phyloP scores from a whole-genome alignment of 2,329 filamentous ascomycete genomes.

The Chaetomiaceae sp. region DNA sequence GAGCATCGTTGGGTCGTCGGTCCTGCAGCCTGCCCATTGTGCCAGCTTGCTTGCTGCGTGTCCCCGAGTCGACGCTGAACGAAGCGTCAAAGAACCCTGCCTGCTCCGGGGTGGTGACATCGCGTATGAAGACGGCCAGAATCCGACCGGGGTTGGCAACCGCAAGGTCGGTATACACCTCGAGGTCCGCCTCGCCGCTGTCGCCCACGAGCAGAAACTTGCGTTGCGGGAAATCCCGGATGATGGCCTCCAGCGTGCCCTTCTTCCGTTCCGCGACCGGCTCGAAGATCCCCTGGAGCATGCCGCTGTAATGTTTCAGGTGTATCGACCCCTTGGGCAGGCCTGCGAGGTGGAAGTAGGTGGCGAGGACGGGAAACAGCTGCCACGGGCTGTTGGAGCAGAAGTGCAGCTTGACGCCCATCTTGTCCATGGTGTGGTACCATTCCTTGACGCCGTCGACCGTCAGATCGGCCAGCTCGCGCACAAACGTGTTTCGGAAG shows the following conservation, averaged over 20 bases:
- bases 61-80: slow-evolving; percentile 7
- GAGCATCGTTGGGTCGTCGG: slow-evolving; percentile 18
- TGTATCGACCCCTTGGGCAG: slow-evolving; percentile 87
- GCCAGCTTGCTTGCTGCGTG: slow-evolving; percentile 12
- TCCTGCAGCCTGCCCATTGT: slow-evolving; percentile 14
- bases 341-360: slow-evolving; percentile 73
- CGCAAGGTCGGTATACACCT: slow-evolving; percentile 94
- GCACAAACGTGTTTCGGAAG: slow-evolving; percentile 91
- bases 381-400: slow-evolving; percentile 99
- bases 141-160: slow-evolving; percentile 76
- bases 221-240: slow-evolving; percentile 82
- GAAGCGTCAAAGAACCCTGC: slow-evolving; percentile 67
- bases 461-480: slow-evolving; percentile 72
- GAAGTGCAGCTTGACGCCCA: slow-evolving; percentile 89
- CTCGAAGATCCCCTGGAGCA: slow-evolving; percentile 97
- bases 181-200: slow-evolving; percentile 92
- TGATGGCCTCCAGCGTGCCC: slow-evolving; percentile 74
- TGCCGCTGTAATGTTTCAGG: slow-evolving; percentile 91
- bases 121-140: slow-evolving; percentile 84
- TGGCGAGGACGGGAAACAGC: slow-evolving; percentile 80
- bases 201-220: slow-evolving; percentile 91
- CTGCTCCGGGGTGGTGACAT: slow-evolving; percentile 76
- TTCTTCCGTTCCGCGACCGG: slow-evolving; percentile 94
- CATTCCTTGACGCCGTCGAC: slow-evolving; percentile 85
- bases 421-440: slow-evolving; percentile 70